Conservation (phyloP, 495 filamentous ascomycete species). For the Xylaria curta region DNA sequence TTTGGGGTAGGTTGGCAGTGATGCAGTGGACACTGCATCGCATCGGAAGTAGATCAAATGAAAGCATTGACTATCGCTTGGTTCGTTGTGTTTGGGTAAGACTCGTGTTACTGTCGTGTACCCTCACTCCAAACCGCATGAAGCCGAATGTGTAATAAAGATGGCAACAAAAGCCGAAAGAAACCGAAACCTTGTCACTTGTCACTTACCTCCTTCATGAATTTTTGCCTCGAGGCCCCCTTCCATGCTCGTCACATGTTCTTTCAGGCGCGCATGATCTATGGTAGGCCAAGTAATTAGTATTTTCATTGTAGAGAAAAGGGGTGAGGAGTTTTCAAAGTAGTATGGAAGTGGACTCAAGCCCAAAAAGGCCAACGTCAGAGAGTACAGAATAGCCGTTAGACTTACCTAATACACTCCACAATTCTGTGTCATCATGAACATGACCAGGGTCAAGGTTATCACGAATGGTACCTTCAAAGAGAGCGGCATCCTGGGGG, state of each 20-base stretch:
- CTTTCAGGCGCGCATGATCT: constrained; percentile 94
- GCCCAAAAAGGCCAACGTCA: constrained; percentile 33
- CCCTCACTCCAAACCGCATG: constrained; percentile 31
- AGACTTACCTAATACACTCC: constrained; percentile 88
- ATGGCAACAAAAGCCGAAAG: constrained; percentile 45
- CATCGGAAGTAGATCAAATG: constrained; percentile 15
- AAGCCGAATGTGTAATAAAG: constrained; percentile 31
- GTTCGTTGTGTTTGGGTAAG: constrained; percentile 4
- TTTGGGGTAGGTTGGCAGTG: not conserved
- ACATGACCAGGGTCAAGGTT: constrained; percentile 95
- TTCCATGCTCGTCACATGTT: constrained; percentile 86
- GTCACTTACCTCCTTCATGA: constrained; percentile 85
- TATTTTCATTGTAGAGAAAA: not conserved
- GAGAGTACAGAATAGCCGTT: not conserved
- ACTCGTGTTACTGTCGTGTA: constrained; percentile 9
- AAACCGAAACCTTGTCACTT: constrained; percentile 38
- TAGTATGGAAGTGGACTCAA: not conserved
- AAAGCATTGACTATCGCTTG: constrained; percentile 1
- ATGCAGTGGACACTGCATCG: constrained; percentile 33
- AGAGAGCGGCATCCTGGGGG: constrained; percentile 96
- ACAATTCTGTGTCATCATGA: constrained; percentile 96
- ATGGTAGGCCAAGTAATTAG: constrained; percentile 35
- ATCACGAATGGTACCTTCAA: constrained; percentile 94
- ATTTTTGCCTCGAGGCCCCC: constrained; percentile 89
- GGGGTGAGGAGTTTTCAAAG: not conserved